Conservation (phyloP, 306 rosid genomes). For the Quercus engelmannii region DNA sequence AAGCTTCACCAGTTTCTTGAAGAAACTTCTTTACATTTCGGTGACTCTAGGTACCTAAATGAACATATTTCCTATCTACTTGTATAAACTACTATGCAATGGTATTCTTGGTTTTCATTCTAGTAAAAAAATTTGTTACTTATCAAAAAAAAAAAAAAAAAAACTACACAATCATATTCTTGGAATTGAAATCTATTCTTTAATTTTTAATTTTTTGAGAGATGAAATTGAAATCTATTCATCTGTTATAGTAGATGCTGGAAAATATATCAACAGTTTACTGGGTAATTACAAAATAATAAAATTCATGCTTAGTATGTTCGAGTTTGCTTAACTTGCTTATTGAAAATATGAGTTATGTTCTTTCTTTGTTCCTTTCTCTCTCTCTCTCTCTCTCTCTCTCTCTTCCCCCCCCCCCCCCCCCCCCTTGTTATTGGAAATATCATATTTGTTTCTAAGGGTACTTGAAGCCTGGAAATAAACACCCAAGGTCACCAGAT, state of each 20-base stretch:
- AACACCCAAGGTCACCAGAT: not conserved
- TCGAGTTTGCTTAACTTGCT: not conserved
- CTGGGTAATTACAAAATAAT: not conserved
- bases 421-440: not conserved
- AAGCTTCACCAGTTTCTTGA: conserved; percentile 79
- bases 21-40: conserved; percentile 61
- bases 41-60: conserved; percentile 57
- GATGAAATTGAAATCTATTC: not conserved
- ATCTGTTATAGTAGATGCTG: not conserved
- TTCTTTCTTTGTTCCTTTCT: not conserved
- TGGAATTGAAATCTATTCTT: too few relatives aligned
- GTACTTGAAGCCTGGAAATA: not conserved
- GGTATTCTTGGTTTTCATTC: not conserved
- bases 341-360: not conserved
- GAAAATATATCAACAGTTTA: not conserved
- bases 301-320: not conserved
- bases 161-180: too few relatives aligned
- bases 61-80: not conserved
- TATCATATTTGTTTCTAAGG: not conserved
- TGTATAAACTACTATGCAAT: too few relatives aligned
- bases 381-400: too few relatives aligned
- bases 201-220: too few relatives aligned
- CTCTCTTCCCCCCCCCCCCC: too few relatives aligned
- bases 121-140: too few relatives aligned
- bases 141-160: too few relatives aligned